Conservation (phyloP, 2,329 filamentous ascomycete genomes). For the Fusarium sp. region DNA sequence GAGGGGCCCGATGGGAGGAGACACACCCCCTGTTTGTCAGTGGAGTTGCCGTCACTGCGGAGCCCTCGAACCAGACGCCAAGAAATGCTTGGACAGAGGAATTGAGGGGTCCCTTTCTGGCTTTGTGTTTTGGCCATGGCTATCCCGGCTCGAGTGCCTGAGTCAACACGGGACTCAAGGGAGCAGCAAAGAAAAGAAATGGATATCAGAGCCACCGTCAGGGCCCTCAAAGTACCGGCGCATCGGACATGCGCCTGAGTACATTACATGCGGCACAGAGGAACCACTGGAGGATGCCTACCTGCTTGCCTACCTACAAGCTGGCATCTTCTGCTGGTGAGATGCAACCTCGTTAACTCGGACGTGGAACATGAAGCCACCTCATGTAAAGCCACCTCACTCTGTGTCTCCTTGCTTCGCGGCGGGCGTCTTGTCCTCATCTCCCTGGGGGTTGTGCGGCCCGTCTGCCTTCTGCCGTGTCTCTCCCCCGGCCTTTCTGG, state of each 20-base stretch:
- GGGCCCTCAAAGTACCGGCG: conserved; percentile 12
- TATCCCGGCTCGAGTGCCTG: conserved; percentile 39
- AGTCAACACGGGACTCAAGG: conserved; percentile 15
- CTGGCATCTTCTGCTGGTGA: conserved; percentile 14
- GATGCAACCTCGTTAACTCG: conserved; percentile 18
- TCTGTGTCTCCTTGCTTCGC: conserved; percentile 11
- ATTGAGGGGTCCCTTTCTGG: conserved; percentile 32
- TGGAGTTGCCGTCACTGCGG: conserved; percentile 39
- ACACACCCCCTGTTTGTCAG: conserved; percentile 37
- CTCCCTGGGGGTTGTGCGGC: conserved; percentile 11
- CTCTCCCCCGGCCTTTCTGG: conserved; percentile 23
- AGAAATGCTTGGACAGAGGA: conserved; percentile 32
- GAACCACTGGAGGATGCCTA: conserved; percentile 4
- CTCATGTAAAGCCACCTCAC: conserved; percentile 24
- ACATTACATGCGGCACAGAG: neutral
- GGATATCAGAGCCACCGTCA: neutral
- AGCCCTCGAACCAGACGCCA: conserved; percentile 16
- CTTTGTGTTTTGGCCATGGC: conserved; percentile 22
- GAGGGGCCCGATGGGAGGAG: conserved; percentile 3
- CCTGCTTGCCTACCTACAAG: neutral
- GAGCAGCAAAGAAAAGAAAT: conserved; percentile 12
- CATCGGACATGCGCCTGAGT: neutral
- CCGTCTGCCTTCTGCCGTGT: conserved; percentile 20
- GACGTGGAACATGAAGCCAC: conserved; percentile 27
- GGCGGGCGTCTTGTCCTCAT: conserved; percentile 3